Evolutionary conservation across 371 early-diverging fungal genomes (phyloP).

Genomic region (Sporodiniella umbellata): DNA sequence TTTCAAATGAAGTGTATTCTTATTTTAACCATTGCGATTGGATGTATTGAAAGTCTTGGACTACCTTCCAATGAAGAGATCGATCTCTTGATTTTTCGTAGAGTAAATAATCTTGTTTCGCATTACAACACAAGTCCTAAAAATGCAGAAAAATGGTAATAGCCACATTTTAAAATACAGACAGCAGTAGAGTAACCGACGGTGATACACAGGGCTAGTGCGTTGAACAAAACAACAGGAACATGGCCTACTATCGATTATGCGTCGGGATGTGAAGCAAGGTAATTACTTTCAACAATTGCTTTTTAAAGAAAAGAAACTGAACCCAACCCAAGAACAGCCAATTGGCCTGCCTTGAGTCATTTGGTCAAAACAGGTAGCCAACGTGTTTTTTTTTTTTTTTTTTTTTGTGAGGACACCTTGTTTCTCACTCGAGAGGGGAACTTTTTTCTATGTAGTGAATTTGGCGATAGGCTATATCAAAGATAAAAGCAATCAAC

Average conservation of each 20-base stretch:
- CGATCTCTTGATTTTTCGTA: neutral
- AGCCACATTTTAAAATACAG: neutral
- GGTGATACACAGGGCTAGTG: neutral
- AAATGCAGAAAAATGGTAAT: neutral
- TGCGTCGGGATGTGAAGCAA: slow-evolving; percentile 9
- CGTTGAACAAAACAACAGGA: neutral
- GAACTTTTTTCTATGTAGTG: too few relatives aligned
- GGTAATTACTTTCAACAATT: neutral
- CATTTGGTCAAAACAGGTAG: slow-evolving; percentile 26
- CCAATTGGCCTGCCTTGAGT: slow-evolving; percentile 25
- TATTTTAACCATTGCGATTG: neutral
- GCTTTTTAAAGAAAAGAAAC: neutral
- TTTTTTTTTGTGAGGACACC: too few relatives aligned
- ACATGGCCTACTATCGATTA: slow-evolving; percentile 15
- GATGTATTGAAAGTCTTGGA: neutral
- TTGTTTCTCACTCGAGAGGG: neutral
- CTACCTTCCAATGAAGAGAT: neutral
- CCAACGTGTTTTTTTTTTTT: too few relatives aligned
- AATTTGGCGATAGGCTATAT: slow-evolving; percentile 3
- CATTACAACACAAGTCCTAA: neutral
- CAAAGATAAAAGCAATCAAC: neutral
- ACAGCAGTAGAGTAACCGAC: neutral
- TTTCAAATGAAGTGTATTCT: too few relatives aligned
- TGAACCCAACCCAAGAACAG: slow-evolving; percentile 12
- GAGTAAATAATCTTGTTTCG: neutral